A percentile compares a stretch with the other conserved stretches of the same genome.
phyloP scores from a whole-genome alignment of 2,329 filamentous ascomycete genomes.

The Diaporthe sp. region DNA sequence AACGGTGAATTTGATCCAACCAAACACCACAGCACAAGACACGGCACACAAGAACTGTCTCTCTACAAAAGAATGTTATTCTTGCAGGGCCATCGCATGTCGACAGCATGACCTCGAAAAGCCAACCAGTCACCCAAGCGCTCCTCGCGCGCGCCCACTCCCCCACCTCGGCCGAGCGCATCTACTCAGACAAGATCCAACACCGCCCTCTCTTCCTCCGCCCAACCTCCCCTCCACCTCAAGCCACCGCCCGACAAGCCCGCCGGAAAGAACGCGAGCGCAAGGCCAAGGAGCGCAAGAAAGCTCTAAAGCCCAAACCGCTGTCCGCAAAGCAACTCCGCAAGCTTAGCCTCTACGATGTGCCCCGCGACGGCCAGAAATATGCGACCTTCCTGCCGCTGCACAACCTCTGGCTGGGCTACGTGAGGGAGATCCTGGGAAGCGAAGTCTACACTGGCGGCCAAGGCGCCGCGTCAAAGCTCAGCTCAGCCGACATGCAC shows the following conservation, averaged over 20 bases:
- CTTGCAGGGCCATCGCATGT: neutral
- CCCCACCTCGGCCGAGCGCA: constrained; percentile 75
- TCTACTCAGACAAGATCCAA: constrained; percentile 87
- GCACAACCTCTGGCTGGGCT: constrained; percentile 84
- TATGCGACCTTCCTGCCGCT: constrained; percentile 85
- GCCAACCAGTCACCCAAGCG: constrained; percentile 64
- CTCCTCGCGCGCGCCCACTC: constrained; percentile 86
- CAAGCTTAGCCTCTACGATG: constrained; percentile 77
- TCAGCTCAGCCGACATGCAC: constrained; percentile 91
- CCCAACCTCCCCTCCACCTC: constrained; percentile 76
- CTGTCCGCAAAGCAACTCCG: constrained; percentile 86
- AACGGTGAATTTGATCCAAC: neutral
- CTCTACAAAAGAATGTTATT: neutral
- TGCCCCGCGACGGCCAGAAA: constrained; percentile 76
- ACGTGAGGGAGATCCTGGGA: constrained; percentile 86
- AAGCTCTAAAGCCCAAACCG: constrained; percentile 70
- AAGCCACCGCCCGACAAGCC: constrained; percentile 70
- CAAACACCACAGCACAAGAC: neutral
- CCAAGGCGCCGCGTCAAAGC: constrained; percentile 75
- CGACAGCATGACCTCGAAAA: constrained; percentile 35
- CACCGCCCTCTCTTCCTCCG: constrained; percentile 85
- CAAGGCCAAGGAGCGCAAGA: constrained; percentile 61
- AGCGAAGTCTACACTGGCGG: constrained; percentile 69
- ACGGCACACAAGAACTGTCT: neutral
- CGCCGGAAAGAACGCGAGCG: constrained; percentile 64